phyloP scores from a whole-genome alignment of 441 rosid genomes.

The Pelargonium exstipulatum region DNA sequence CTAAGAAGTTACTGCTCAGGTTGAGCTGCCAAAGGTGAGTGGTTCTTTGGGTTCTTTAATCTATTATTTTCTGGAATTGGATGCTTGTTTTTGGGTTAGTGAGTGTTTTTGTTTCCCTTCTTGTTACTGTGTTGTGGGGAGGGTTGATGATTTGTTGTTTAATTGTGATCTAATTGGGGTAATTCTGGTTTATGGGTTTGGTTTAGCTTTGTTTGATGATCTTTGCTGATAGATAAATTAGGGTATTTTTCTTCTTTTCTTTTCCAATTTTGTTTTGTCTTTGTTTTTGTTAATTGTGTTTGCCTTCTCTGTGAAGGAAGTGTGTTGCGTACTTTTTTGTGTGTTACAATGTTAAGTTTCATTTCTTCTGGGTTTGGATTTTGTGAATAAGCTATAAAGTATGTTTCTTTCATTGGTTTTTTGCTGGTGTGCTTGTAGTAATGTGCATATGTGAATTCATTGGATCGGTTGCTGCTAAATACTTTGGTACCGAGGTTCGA shows the following conservation, averaged over 20 bases:
- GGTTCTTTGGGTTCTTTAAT: not conserved
- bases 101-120: not conserved
- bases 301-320: conserved; percentile 5
- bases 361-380: conserved; percentile 9
- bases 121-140: not conserved
- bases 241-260: not conserved
- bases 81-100: not conserved
- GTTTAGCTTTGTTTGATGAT: not conserved
- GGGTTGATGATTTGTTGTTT: not conserved
- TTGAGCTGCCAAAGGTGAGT: conserved; percentile 22
- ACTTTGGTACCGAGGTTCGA: too few species aligned
- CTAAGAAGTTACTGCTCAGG: conserved; percentile 8
- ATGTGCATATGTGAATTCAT: not conserved
- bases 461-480: not conserved
- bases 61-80: conserved; percentile 8
- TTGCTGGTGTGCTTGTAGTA: conserved; percentile 3
- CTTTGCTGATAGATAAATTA: not conserved
- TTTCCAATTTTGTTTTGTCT: not conserved
- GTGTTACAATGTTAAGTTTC: not conserved
- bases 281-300: too few species aligned
- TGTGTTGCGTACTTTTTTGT: not conserved
- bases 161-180: not conserved
- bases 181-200: not conserved
- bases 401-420: not conserved
- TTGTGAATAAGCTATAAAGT: not conserved